phyloP scores from a whole-genome alignment of 164 flowering plant genomes.

The Kingdonia uniflora region DNA sequence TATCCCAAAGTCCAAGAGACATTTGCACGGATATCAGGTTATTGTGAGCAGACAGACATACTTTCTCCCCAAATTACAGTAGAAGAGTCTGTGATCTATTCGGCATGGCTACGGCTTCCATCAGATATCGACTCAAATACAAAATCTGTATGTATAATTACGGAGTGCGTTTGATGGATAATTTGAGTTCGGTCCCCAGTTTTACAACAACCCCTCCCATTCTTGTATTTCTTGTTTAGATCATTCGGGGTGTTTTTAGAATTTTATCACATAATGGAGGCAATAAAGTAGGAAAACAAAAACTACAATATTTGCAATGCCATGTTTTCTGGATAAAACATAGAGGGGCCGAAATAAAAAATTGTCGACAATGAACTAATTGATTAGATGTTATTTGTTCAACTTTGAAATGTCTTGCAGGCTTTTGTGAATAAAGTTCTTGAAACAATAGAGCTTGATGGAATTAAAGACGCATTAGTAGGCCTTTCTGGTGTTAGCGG shows the following conservation, averaged over 20 bases:
- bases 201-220: no score
- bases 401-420: constrained; percentile 14
- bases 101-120: constrained; percentile 29
- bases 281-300: no score
- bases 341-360: no score
- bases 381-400: no score
- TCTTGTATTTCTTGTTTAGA: no score
- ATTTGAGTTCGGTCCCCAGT: no score
- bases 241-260: no score
- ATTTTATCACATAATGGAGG: no score
- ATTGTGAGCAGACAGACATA: constrained; percentile 48
- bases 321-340: no score
- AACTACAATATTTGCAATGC: no score
- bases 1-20: constrained; percentile 46
- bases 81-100: constrained; percentile 36
- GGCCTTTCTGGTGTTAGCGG: constrained; percentile 41
- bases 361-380: no score
- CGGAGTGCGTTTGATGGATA: no score
- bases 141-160: constrained; percentile 10
- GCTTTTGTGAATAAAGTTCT: constrained; percentile 39
- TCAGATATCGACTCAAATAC: constrained; percentile 10
- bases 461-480: constrained; percentile 28
- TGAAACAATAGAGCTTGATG: constrained; percentile 37
- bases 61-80: constrained; percentile 48
- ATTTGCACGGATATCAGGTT: constrained; percentile 47